A percentile compares a stretch with the other conserved stretches of the same genome.
phyloP scores from a whole-genome alignment of 2,329 filamentous ascomycete species.

The Pyricularia sp. region DNA sequence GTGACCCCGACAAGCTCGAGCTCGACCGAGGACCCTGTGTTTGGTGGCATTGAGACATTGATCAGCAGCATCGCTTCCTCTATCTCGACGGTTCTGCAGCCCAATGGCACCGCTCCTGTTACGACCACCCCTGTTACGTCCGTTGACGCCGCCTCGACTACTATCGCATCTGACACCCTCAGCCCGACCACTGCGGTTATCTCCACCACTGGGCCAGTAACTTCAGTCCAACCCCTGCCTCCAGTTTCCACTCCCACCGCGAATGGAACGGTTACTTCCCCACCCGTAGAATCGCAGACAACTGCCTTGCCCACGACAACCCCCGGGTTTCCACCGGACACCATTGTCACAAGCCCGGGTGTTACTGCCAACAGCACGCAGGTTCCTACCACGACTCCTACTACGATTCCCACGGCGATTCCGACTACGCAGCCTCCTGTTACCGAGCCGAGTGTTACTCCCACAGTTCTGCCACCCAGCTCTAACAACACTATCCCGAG shows the following conservation, averaged over 20 bases:
- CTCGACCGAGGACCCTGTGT: constrained; percentile 1
- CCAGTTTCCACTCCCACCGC: not conserved
- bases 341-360: not conserved
- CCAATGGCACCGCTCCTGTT: constrained; percentile 9
- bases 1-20: constrained; percentile 12
- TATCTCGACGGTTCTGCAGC: constrained; percentile 8
- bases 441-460: not conserved
- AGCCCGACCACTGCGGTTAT: not conserved
- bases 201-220: not conserved
- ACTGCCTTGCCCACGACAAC: constrained; percentile 1
- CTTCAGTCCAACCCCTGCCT: not conserved
- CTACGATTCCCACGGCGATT: not conserved
- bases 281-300: not conserved
- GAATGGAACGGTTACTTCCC: not conserved
- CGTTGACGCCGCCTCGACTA: not conserved
- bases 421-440: constrained; percentile 2
- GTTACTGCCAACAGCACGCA: constrained; percentile 9
- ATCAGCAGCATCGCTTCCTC: constrained; percentile 13
- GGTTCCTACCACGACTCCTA: not conserved
- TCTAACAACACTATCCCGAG: not conserved
- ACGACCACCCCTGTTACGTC: constrained; percentile 1
- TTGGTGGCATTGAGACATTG: constrained; percentile 9
- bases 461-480: not conserved
- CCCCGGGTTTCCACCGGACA: not conserved
- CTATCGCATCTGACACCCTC: not conserved